Percentiles rank a stretch among this genome's conserved stretches.
Evolutionary conservation across 164 flowering plant genomes (phyloP).

Genomic region (Stephania cephalantha): DNA sequence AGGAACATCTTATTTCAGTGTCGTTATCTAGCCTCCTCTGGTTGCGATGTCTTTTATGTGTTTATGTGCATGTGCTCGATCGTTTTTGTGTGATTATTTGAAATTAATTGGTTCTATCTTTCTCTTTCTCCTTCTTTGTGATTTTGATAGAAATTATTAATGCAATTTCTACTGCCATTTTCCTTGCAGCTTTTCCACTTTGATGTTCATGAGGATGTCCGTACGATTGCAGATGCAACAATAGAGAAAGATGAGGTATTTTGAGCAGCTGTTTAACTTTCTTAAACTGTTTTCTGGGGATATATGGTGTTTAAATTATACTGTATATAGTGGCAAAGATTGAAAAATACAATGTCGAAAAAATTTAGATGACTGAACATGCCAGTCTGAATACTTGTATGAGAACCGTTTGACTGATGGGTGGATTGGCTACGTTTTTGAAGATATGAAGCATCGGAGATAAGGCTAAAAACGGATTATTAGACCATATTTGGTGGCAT

Average conservation of each 20-base stretch:
- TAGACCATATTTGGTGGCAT: too few species aligned
- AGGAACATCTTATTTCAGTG: too few species aligned
- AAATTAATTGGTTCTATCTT: not conserved
- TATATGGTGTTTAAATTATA: not conserved
- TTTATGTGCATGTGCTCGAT: not conserved
- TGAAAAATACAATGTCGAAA: not conserved
- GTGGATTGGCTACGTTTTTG: not conserved
- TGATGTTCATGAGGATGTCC: conserved; percentile 97
- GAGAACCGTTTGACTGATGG: not conserved
- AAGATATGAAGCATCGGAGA: too few species aligned
- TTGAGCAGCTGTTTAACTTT: conserved; percentile 1
- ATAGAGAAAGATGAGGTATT: conserved; percentile 97
- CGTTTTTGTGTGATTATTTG: not conserved
- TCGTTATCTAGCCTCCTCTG: too few species aligned
- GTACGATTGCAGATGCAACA: conserved; percentile 95
- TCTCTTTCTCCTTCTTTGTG: not conserved
- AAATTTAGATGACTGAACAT: not conserved
- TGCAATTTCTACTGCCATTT: not conserved
- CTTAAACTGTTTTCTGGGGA: not conserved
- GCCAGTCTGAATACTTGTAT: not conserved
- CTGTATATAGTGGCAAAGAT: too few species aligned
- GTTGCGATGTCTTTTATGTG: too few species aligned
- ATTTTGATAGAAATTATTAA: not conserved
- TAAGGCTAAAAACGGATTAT: too few species aligned
- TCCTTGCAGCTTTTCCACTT: conserved; percentile 83